Percentiles rank a stretch among this genome's conserved stretches.
These are phyloP conservation scores for Athelia psychrophila DNA, from an alignment of 1,284 basidiomycete species.

Conservation along the genomic window DNA sequence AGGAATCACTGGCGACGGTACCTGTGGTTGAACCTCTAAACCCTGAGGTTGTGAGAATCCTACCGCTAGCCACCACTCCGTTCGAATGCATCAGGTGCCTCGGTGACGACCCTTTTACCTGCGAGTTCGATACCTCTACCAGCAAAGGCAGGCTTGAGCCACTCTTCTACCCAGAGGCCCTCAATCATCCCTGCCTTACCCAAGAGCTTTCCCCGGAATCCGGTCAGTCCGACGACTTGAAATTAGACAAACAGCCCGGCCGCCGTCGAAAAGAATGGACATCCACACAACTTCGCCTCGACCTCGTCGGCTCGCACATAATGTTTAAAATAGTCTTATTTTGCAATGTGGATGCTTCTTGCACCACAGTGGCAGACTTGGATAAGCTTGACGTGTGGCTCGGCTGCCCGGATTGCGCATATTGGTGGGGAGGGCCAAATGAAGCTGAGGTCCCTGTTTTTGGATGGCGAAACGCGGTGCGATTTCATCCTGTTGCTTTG, in stretches of 20 bases:
- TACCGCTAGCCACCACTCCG: background rate
- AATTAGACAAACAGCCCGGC: background rate
- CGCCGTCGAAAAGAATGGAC: conserved; percentile 19
- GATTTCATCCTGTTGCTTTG: background rate
- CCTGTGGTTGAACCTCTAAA: background rate
- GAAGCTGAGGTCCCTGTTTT: background rate
- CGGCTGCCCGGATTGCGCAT: conserved; percentile 31
- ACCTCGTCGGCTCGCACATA: conserved; percentile 25
- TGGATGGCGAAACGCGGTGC: background rate
- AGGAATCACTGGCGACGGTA: background rate
- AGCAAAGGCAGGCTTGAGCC: background rate
- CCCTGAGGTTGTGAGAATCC: background rate
- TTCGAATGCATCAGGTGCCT: background rate
- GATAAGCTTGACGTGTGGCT: conserved; percentile 28
- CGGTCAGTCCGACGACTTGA: background rate
- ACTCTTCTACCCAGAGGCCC: background rate
- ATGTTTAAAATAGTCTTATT: conserved; percentile 24
- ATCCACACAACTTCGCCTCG: conserved; percentile 14
- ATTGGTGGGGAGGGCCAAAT: background rate
- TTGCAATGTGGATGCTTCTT: conserved; percentile 19
- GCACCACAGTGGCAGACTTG: conserved; percentile 21
- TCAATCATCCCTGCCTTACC: background rate
- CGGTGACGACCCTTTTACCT: too few species aligned
- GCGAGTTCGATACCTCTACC: background rate
- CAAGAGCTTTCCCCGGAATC: background rate